A percentile compares a stretch with the other conserved stretches of the same genome.
These are phyloP conservation scores for Populus deltoides DNA, from an alignment of 345 rosid species.

Conservation along the genomic window DNA sequence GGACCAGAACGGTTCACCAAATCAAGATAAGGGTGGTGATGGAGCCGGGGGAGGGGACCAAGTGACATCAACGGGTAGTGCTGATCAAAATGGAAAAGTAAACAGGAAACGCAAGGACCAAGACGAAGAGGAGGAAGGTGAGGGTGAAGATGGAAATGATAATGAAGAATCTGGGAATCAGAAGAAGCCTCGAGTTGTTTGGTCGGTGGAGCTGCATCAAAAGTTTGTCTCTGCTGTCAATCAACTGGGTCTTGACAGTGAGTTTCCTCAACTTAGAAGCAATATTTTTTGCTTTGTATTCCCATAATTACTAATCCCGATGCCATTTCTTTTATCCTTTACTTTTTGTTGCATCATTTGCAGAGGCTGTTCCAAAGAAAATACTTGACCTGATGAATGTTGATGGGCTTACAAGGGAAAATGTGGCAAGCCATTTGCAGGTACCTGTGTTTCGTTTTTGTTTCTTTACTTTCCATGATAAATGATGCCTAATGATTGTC, in stretches of 20 bases:
- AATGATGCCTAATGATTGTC: not conserved
- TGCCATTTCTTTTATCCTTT: constrained; percentile 1
- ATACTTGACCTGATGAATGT: constrained; percentile 90
- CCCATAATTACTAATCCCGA: not conserved
- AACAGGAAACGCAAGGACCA: constrained; percentile 73
- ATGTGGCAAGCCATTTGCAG: constrained; percentile 98
- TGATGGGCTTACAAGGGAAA: constrained; percentile 90
- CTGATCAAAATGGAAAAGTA: constrained; percentile 36
- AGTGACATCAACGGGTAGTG: constrained; percentile 29
- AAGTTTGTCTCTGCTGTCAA: constrained; percentile 85
- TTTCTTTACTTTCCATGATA: constrained; percentile 1
- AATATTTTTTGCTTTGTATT: constrained; percentile 2
- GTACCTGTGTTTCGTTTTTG: constrained; percentile 30
- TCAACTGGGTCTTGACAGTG: constrained; percentile 82
- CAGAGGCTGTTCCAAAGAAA: constrained; percentile 96
- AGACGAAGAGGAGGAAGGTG: constrained; percentile 67
- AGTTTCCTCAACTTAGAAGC: constrained; percentile 28
- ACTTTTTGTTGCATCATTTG: constrained; percentile 13
- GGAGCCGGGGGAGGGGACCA: constrained; percentile 38
- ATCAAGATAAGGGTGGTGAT: constrained; percentile 34
- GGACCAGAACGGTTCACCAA: constrained; percentile 34
- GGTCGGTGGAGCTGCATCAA: constrained; percentile 79
- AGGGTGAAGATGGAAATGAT: constrained; percentile 52
- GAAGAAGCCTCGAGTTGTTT: constrained; percentile 93
- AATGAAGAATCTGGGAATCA: constrained; percentile 55